Evolutionary conservation across 2,329 filamentous ascomycete species (phyloP).

Genomic region (Aspergillus aculeatinus): DNA sequence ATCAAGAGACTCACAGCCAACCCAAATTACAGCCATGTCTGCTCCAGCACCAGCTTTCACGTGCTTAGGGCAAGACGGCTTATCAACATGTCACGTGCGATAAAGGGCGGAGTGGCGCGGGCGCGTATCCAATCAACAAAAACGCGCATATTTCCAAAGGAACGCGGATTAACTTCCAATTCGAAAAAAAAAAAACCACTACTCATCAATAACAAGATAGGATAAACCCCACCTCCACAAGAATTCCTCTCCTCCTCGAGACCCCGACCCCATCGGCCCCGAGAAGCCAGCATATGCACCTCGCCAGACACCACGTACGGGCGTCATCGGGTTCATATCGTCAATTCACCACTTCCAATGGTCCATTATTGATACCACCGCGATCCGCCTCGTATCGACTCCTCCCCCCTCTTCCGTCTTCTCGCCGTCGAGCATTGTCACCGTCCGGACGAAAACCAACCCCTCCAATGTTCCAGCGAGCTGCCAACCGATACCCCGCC

Average conservation of each 20-base stretch:
- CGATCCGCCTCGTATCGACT: conserved; percentile 17
- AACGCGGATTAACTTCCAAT: no score
- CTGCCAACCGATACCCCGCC: conserved; percentile 40
- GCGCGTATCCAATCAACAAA: neutral
- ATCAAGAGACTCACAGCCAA: neutral
- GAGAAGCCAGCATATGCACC: conserved; percentile 28
- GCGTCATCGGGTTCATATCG: conserved; percentile 21
- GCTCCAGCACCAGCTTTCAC: neutral
- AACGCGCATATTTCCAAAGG: neutral
- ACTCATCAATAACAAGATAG: neutral
- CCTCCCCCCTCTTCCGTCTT: no score
- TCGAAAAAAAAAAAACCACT: no score
- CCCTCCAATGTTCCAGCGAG: conserved; percentile 41
- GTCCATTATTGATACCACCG: conserved; percentile 16
- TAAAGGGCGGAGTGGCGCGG: neutral
- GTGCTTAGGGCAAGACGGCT: neutral
- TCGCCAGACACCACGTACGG: conserved; percentile 17
- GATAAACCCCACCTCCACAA: neutral
- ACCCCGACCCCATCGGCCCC: no score
- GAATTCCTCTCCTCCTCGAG: neutral
- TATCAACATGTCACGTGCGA: conserved; percentile 1
- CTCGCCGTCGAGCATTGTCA: neutral
- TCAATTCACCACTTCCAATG: conserved; percentile 21
- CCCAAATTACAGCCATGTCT: neutral
- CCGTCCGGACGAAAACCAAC: conserved; percentile 15